Conservation (phyloP, 2,329 filamentous ascomycete species). For the Aphanoascus verrucosus region DNA sequence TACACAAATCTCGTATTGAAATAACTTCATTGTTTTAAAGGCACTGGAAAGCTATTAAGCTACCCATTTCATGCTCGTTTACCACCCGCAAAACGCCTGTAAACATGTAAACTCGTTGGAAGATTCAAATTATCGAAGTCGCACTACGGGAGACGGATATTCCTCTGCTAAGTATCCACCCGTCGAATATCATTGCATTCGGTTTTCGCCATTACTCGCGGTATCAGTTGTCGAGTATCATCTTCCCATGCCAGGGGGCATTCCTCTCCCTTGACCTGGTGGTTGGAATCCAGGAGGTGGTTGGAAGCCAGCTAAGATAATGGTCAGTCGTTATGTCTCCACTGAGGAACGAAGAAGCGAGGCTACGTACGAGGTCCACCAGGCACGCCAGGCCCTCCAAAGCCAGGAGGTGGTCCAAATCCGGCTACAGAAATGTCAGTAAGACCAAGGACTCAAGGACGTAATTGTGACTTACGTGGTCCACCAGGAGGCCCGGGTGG, state of each 20-base stretch:
- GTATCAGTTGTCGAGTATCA: slow-evolving; percentile 19
- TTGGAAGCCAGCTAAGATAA: slow-evolving; percentile 40
- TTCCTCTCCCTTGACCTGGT: slow-evolving; percentile 44
- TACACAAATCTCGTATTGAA: background rate
- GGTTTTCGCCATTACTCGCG: background rate
- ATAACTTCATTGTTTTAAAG: background rate
- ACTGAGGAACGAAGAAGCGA: slow-evolving; percentile 9
- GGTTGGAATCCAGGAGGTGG: slow-evolving; percentile 67
- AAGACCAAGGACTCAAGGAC: slow-evolving; percentile 14
- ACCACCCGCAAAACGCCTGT: slow-evolving; percentile 6
- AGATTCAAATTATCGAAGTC: background rate
- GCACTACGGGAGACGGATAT: background rate
- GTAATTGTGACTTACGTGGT: slow-evolving; percentile 39
- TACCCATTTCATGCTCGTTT: background rate
- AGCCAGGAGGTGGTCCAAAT: slow-evolving; percentile 40
- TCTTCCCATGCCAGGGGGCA: slow-evolving; percentile 42
- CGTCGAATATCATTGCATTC: background rate
- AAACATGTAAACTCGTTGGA: background rate
- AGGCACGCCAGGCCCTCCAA: slow-evolving; percentile 33
- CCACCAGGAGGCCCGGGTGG: slow-evolving; percentile 36
- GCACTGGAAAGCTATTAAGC: background rate
- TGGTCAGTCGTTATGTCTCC: slow-evolving; percentile 27
- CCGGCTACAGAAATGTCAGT: slow-evolving; percentile 30
- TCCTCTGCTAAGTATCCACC: slow-evolving; percentile 2
- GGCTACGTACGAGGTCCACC: slow-evolving; percentile 36